Conservation (phyloP, 108 stramenopile species). For the Hondaea fermentalgiana region DNA sequence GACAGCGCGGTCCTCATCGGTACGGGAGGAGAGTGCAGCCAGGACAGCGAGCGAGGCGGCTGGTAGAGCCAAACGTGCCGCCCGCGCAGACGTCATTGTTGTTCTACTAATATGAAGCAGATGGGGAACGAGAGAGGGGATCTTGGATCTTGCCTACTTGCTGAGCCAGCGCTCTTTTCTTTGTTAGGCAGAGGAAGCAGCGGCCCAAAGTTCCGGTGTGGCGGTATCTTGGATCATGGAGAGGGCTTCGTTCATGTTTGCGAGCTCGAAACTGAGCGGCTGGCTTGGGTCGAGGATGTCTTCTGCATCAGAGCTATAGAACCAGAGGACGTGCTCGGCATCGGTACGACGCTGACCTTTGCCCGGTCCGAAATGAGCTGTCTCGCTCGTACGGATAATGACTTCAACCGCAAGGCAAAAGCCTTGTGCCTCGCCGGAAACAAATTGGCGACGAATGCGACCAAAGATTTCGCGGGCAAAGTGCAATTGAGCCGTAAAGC, state of each 20-base stretch:
- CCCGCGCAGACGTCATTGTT: no score
- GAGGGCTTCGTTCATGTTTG: conserved; percentile 7
- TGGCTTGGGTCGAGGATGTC: neutral
- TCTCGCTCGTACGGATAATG: neutral
- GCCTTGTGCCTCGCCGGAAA: neutral
- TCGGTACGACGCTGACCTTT: neutral
- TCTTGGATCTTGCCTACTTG: no score
- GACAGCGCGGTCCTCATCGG: no score
- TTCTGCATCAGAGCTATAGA: neutral
- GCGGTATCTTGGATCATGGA: conserved; percentile 13
- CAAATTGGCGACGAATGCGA: neutral
- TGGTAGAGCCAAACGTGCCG: no score
- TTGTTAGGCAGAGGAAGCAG: no score
- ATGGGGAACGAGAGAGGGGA: no score
- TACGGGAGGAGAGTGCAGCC: no score
- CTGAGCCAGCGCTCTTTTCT: no score
- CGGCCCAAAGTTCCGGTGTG: neutral
- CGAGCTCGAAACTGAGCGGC: neutral
- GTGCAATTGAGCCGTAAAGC: neutral
- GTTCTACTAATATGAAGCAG: no score
- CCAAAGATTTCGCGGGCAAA: neutral
- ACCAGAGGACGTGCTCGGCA: neutral
- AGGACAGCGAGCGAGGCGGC: no score
- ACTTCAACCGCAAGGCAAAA: neutral
- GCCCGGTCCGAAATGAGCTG: neutral